Conservation (phyloP, 2,329 filamentous ascomycete species). For the Pseudofabraea citricarpa region DNA sequence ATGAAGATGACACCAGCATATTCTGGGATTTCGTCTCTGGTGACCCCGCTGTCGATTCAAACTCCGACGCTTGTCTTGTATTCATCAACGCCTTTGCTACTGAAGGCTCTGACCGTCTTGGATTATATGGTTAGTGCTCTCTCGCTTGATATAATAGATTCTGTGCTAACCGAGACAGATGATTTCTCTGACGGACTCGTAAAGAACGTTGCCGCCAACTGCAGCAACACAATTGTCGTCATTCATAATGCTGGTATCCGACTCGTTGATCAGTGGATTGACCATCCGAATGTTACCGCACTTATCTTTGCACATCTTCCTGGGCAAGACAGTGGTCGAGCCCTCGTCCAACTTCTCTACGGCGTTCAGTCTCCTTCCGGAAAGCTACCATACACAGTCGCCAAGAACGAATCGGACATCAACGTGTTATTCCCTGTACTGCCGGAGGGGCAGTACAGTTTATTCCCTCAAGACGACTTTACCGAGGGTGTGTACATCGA, state of each 20-base stretch:
- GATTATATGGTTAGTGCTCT: constrained; percentile 54
- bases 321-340: constrained; percentile 56
- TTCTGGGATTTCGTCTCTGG: constrained; percentile 52
- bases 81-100: constrained; percentile 66
- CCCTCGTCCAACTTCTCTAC: constrained; percentile 56
- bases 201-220: constrained; percentile 48
- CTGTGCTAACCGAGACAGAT: neutral
- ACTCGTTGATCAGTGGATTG: constrained; percentile 53
- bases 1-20: constrained; percentile 50
- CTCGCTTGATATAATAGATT: too few species aligned
- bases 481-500: constrained; percentile 45
- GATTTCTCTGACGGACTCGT: constrained; percentile 50
- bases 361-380: constrained; percentile 51
- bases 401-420: constrained; percentile 49
- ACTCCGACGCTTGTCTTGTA: constrained; percentile 61
- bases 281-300: constrained; percentile 56
- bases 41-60: constrained; percentile 40
- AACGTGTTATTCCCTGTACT: constrained; percentile 34
- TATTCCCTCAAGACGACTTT: constrained; percentile 36
- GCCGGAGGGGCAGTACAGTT: constrained; percentile 25
- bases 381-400: constrained; percentile 59
- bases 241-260: constrained; percentile 59
- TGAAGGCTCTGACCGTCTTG: constrained; percentile 63
- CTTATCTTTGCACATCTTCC: constrained; percentile 57
- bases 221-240: constrained; percentile 58